phyloP scores from a whole-genome alignment of 345 rosid genomes.

The Rhodamnia argentea region DNA sequence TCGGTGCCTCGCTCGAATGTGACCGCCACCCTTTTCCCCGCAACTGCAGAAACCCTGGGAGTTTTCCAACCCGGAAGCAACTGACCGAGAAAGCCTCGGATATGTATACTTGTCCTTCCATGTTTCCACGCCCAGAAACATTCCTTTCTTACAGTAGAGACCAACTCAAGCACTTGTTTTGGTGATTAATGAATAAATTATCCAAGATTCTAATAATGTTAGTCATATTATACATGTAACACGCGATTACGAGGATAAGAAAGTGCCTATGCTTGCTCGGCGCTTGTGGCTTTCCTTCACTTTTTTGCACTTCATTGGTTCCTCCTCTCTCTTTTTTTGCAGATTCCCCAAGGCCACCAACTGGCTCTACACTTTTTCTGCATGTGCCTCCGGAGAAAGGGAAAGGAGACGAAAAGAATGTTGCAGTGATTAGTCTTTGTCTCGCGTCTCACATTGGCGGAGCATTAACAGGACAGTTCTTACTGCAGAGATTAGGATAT shows the following conservation, averaged over 20 bases:
- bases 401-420: background rate
- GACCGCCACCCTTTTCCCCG: background rate
- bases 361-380: background rate
- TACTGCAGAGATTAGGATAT: background rate
- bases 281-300: background rate
- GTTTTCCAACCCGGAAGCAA: background rate
- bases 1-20: background rate
- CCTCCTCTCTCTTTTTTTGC: background rate
- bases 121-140: background rate
- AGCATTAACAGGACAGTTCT: background rate
- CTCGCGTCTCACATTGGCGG: background rate
- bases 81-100: background rate
- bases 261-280: background rate
- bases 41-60: background rate
- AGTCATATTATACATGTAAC: too few species aligned
- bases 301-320: too few species aligned
- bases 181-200: background rate
- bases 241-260: background rate
- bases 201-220: background rate
- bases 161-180: background rate
- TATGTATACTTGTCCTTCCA: background rate
- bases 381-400: background rate
- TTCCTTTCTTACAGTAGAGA: too few species aligned
- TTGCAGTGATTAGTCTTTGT: background rate
- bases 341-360: background rate